These are phyloP conservation scores for Phaseolus lunatus DNA, from an alignment of 306 rosid genomes.

Conservation along the genomic window DNA sequence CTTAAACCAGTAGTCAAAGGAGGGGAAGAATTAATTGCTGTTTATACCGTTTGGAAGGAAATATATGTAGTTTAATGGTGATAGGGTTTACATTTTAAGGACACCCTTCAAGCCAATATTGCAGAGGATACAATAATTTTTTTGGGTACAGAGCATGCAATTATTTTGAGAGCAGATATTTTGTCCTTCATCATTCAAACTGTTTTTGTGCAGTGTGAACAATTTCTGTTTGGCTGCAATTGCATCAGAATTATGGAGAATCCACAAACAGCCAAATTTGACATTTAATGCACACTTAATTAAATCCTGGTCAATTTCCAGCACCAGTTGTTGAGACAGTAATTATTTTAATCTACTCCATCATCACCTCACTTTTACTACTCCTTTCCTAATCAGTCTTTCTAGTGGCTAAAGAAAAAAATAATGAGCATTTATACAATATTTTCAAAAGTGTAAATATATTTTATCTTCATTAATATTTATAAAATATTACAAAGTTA, in stretches of 20 bases:
- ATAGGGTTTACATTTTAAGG: not conserved
- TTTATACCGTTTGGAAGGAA: constrained; percentile 19
- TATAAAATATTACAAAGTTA: not conserved
- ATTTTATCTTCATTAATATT: not conserved
- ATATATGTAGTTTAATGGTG: not conserved
- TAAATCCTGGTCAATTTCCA: constrained; percentile 1
- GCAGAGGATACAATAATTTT: constrained; percentile 17
- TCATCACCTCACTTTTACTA: not conserved
- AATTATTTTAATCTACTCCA: not conserved
- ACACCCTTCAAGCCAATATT: not conserved
- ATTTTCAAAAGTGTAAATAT: not conserved
- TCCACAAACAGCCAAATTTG: constrained; percentile 47
- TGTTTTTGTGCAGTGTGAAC: constrained; percentile 47
- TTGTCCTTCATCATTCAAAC: constrained; percentile 44
- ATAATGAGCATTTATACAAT: not conserved
- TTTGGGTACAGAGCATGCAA: constrained; percentile 28
- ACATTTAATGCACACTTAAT: constrained; percentile 50
- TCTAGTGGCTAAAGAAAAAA: not conserved
- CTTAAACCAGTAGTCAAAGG: not conserved
- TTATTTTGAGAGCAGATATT: constrained; percentile 42
- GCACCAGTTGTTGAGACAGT: not conserved
- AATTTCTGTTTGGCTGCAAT: constrained; percentile 50
- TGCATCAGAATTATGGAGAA: constrained; percentile 47
- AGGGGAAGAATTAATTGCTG: not conserved
- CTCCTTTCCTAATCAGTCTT: not conserved